Percentiles rank a stretch among this genome's conserved stretches.
These are phyloP conservation scores for Lachnum nothofagi DNA, from an alignment of 2,329 filamentous ascomycete genomes.

Conservation along the genomic window DNA sequence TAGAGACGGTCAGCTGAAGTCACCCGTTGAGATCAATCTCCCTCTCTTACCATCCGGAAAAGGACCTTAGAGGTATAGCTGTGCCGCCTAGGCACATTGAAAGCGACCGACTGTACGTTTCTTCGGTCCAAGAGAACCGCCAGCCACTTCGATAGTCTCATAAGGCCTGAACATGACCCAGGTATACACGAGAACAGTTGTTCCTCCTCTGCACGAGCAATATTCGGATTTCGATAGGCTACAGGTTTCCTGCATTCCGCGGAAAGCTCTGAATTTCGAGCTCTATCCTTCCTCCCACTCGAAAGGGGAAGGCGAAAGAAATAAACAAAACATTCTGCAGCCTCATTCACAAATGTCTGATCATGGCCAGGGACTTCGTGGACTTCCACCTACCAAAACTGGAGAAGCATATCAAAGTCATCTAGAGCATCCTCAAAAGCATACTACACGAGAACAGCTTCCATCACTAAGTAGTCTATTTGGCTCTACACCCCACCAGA, in stretches of 20 bases:
- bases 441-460: constrained; percentile 28
- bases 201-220: constrained; percentile 21
- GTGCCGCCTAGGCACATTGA: constrained; percentile 26
- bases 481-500: constrained; percentile 21
- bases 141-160: constrained; percentile 10
- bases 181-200: constrained; percentile 26
- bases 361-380: constrained; percentile 13
- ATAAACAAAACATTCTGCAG: constrained; percentile 16
- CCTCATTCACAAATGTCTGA: constrained; percentile 25
- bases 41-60: constrained; percentile 19
- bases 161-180: constrained; percentile 27
- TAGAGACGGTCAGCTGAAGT: constrained; percentile 19
- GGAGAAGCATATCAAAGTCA: constrained; percentile 25
- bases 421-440: constrained; percentile 18
- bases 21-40: constrained; percentile 9
- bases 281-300: constrained; percentile 7
- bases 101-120: constrained; percentile 18
- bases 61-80: constrained; percentile 20
- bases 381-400: constrained; percentile 13
- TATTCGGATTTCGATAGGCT: constrained; percentile 17
- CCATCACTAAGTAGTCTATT: constrained; percentile 33
- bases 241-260: constrained; percentile 14
- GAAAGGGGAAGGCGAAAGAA: constrained; percentile 15
- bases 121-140: constrained; percentile 14
- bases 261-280: constrained; percentile 13